Conservation (phyloP, 495 filamentous ascomycete genomes). For the Xylaria intraflava region DNA sequence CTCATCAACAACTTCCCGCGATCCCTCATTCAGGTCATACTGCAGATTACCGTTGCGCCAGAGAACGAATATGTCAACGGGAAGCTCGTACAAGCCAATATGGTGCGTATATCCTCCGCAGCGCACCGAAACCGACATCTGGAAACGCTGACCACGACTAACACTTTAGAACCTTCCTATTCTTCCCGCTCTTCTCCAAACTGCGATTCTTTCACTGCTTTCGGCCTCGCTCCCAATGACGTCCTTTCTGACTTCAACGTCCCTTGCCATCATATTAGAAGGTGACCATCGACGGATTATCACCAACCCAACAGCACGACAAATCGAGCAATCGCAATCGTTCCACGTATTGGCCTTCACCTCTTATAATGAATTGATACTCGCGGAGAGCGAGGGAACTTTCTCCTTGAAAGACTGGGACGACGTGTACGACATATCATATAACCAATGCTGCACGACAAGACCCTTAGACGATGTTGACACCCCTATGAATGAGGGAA, state of each 20-base stretch:
- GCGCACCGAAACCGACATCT: background rate
- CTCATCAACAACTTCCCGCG: slow-evolving; percentile 63
- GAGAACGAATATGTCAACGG: slow-evolving; percentile 49
- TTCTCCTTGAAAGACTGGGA: slow-evolving; percentile 79
- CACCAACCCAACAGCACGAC: slow-evolving; percentile 48
- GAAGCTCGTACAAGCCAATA: slow-evolving; percentile 43
- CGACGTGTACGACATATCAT: slow-evolving; percentile 55
- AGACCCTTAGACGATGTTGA: slow-evolving; percentile 35
- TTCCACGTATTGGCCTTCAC: slow-evolving; percentile 75
- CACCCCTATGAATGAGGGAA: slow-evolving; percentile 37
- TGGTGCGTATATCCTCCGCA: slow-evolving; percentile 25
- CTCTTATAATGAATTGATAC: slow-evolving; percentile 62
- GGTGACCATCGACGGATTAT: slow-evolving; percentile 40
- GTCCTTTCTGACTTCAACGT: slow-evolving; percentile 58
- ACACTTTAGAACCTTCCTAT: slow-evolving; percentile 59
- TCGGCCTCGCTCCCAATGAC: slow-evolving; percentile 70
- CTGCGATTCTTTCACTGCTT: slow-evolving; percentile 64
- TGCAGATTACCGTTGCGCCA: slow-evolving; percentile 54
- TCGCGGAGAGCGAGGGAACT: slow-evolving; percentile 73
- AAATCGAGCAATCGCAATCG: slow-evolving; percentile 54
- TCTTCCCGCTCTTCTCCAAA: slow-evolving; percentile 69
- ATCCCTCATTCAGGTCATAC: slow-evolving; percentile 57
- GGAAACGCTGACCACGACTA: background rate
- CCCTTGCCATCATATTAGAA: slow-evolving; percentile 52
- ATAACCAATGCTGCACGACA: slow-evolving; percentile 53